Evolutionary conservation across 2,329 filamentous ascomycete genomes (phyloP), one percentile per base, ranked within the genome.

Genomic region (Tolypocladium tundrense): DNA sequence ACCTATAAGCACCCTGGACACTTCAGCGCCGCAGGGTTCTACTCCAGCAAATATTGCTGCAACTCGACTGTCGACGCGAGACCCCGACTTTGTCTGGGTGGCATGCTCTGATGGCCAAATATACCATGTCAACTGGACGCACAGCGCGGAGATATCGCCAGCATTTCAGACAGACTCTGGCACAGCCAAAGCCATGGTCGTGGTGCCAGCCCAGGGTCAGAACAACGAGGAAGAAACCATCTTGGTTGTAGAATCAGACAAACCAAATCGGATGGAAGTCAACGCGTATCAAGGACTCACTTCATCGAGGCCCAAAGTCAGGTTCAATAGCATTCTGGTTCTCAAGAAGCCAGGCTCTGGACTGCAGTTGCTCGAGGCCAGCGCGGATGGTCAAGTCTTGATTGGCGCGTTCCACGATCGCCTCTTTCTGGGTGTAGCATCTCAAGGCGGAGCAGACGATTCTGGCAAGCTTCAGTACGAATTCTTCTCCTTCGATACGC

Each of bases 111-210:
- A 82, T 62, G 84, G 84, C 7, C 72, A 73, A 14, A 70, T 87
- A 53, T 85, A 79, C 73, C 70, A 75, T 58, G 75, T 86, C 61
- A 73, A 87, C 65, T 87, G 85, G 85, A 79, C 75, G 4, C 75
- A 73, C 11, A 77, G 79, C 53, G 65, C 66, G 11, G 75, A 76
- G 16, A 69, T 71, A 1, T 68, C 77, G 37, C 70, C 71, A 37
- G 74, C 69, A 52, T 78, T 83, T 62, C 67, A 69, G 50, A 73
- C 73, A 4, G 60, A 61, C 50, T 78, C 77, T 19, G 69, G 72
- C 53, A 76, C 76, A 24, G 72, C 81, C 35, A 71, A 73, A 50
- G 77, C 78, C 21, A 70, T 84, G 68, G 69, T 70, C 0, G 70
- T 80, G 11, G 70, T 77, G 24, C 67, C 70, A 1, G 68, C 75